Evolutionary conservation across 2,329 filamentous ascomycete genomes (phyloP), one percentile per base, ranked within the genome.

Genomic region (Neocucurbitaria cava): DNA sequence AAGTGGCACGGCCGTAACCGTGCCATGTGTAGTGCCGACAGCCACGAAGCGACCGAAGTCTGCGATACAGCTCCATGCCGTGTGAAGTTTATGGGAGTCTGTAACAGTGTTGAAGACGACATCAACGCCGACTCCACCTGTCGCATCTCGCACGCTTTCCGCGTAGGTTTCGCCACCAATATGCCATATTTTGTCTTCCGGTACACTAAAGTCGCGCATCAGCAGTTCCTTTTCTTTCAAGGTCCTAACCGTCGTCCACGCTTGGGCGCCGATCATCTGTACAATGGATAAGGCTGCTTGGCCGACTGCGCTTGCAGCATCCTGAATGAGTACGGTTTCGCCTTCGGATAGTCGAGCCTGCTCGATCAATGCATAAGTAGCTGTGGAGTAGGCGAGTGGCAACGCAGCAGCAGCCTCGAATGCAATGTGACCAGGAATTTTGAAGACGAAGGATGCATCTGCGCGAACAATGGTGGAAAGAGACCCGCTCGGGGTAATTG

Each of bases 51-150:
- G 52, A 15, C 69, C 70, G 31, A 67, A 70, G 9, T 59, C 36
- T 1, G 81, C 79, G 3, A 84, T 66, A 41, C 78, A 81, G 8
- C 72, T 55, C 78, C 77, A 83, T 0, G 77, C 78, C 0, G 76
- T 72, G 2, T 56, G 56, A 13, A 72, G 49, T 4, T 58, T 20
- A 20, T 70, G 59, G 3, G 61, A 63, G 4, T 70, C 61, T 7
- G 62, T 45, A 1, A 58, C n/a, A 15, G 41, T 52, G 55, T 72
- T 76, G 47, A 77, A 54, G 5, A 75, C 56, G 5, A 77, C 69
- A 54, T 78, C 72, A 10, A 76, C 66, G n/a, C 76, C 76, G 6
- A 43, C 41, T 15, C 58, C 64, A 10, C 61, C 40, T 0, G 76
- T 78, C 17, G 54, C 49, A 7, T 58, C 41, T 23, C 54, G 48